Base-by-base conservation (phyloP, 2,329 filamentous ascomycete species). In the Aureobasidium sp. region DNA sequence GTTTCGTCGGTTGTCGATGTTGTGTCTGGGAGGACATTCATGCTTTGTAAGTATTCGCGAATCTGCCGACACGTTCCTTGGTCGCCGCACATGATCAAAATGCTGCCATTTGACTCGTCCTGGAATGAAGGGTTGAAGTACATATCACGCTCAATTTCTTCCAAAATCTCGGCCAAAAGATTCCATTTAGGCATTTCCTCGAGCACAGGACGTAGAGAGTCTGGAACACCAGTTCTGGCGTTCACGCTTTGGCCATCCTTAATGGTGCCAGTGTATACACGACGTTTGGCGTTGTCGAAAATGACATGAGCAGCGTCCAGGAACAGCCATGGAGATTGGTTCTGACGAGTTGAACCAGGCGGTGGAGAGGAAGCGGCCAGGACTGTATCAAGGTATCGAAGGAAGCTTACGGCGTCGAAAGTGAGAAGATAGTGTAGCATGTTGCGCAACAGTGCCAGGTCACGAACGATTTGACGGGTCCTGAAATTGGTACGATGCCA, bases 401-500 rank as follows among this genome's bases (percentile, higher is more conserved):
- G 84, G 72, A 99, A 96, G 5, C 89, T 90, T 37, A 97, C 91
- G 24, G 91, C 87, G 74, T 99, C 94, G 67, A 94, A 90, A 2
- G 88, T 87, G 29, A 99, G 82, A 24, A 99, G 80, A 55, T 82
- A 83, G 68, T 93, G 88, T 17, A 99, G 81, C 73, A 97, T 87
- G 26, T 85, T 86, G 63, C 93, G 84, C 41, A 99, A 81, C 20
- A 96, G 86, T 0, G 87, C 88, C 67, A 99, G 75, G 72, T 97
- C 94, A 69, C 87, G 88, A 62, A 96, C 93, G 67, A 99, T 96
- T 75, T 97, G 92, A 69, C 89, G 90, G 2, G 93, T 97, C 75
- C 94, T 92, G 82, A 90, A 96, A 73, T 89, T 97, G 57, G 96
- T 90, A 60, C 94, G 86, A 77, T 99, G 94, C 94, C 94, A 99